Evolutionary conservation across 1,284 basidiomycete species (phyloP), one percentile per base, ranked within the genome.

Genomic region (Cutaneotrichosporon sp.): DNA sequence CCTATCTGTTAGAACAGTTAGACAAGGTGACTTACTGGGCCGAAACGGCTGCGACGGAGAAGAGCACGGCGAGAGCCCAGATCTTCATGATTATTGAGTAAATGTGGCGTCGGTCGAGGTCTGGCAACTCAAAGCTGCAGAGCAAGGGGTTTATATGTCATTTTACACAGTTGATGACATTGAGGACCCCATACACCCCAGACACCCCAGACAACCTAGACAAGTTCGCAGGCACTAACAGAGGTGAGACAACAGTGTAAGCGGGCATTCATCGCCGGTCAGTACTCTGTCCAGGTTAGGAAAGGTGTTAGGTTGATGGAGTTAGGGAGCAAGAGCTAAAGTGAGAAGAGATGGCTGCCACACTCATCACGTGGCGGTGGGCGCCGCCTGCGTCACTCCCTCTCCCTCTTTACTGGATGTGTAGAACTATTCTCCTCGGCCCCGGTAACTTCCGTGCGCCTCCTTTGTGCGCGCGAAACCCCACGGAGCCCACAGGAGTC

Each of bases 21-120:
- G 18, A 46, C 7, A 18, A n/a, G 26, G 26, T 26, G 26, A 18
- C 42, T 18, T 46, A 46, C 42, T 46, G 42, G 42, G 42, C 42
- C 5, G 42, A 6, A n/a, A 36, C 34, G 8, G 42, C 42, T 7
- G 42, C 16, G 18, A 46, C 7, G 42, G 42, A 16, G 42, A 46
- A 46, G 42, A 46, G 42, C 42, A 46, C 14, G 18, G 18, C 18
- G 42, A 46, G 18, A 2, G 42, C 42, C 42, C 42, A 46, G 42
- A n/a, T 18, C 42, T 46, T 46, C 42, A 46, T 46, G 18, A 18
- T 8, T 21, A 18, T 46, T 18, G 42, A 46, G 42, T 46, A 18
- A 46, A 18, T 46, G 42, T 46, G 42, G 42, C 42, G 42, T 46
- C n/a, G 42, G 42, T 46, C n/a, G 42, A 46, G 42, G 42, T 16